A percentile compares a stretch with the other conserved stretches of the same genome.
These are phyloP conservation scores for Trypanosoma scelopori DNA, from an alignment of 208 protist species.

Conservation along the genomic window DNA sequence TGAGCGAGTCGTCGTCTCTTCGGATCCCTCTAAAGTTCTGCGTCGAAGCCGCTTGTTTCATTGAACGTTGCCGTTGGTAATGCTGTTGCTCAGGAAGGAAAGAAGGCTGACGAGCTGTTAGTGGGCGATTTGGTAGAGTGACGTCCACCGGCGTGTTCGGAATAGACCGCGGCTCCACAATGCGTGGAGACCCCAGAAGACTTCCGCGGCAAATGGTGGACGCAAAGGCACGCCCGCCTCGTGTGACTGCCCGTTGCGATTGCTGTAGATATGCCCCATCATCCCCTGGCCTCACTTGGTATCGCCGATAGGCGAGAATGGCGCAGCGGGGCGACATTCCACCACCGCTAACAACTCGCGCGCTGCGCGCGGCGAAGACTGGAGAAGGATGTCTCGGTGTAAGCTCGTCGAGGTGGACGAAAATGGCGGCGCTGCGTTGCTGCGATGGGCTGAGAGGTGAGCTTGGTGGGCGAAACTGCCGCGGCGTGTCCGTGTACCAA, in stretches of 20 bases:
- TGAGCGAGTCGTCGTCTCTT: conserved; percentile 18
- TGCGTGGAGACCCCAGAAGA: conserved; percentile 1
- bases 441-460: conserved; percentile 8
- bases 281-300: conserved; percentile 11
- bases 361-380: not conserved
- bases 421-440: conserved; percentile 6
- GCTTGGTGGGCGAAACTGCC: not conserved
- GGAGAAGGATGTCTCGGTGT: conserved; percentile 19
- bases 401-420: not conserved
- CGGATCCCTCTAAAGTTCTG: conserved; percentile 1
- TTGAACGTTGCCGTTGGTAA: not conserved
- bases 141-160: too few relatives aligned
- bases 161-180: too few relatives aligned
- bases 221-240: not conserved
- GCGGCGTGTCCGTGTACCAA: conserved; percentile 6
- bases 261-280: not conserved
- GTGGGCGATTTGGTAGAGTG: too few relatives aligned
- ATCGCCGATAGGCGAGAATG: conserved; percentile 16
- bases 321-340: conserved; percentile 25
- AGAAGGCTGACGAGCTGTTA: not conserved
- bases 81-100: not conserved
- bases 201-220: not conserved
- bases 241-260: not conserved
- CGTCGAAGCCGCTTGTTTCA: not conserved
- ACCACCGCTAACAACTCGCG: not conserved